Percentiles rank a stretch among this genome's conserved stretches.
phyloP scores from a whole-genome alignment of 192 early-diverging fungal genomes.

The Coemansia interrupta region DNA sequence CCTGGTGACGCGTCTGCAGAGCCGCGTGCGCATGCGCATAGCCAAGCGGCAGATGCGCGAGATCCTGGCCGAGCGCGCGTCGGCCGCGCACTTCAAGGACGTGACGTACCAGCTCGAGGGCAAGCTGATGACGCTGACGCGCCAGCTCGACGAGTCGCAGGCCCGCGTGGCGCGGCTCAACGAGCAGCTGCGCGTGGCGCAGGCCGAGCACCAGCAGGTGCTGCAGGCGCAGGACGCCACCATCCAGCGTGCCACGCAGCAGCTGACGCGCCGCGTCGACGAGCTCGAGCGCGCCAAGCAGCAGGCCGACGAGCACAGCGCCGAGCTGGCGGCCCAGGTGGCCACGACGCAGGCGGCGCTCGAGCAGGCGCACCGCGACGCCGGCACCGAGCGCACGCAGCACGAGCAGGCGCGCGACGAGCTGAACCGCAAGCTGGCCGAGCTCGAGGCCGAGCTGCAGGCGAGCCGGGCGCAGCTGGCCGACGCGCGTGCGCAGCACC shows the following conservation, averaged over 20 bases:
- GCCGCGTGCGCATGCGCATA: constrained; percentile 67
- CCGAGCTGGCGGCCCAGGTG: constrained; percentile 23
- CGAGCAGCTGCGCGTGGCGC: constrained; percentile 44
- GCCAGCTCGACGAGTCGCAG: constrained; percentile 64
- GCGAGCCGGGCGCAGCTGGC: constrained; percentile 27
- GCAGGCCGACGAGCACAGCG: constrained; percentile 25
- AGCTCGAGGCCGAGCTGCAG: constrained; percentile 39
- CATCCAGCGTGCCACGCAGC: constrained; percentile 10
- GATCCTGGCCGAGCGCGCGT: constrained; percentile 80
- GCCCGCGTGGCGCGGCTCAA: constrained; percentile 61
- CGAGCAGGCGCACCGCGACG: constrained; percentile 23
- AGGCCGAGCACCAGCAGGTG: constrained; percentile 18
- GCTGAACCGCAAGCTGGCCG: constrained; percentile 38
- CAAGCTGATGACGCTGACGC: constrained; percentile 94
- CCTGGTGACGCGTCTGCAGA: constrained; percentile 76
- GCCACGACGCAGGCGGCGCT: constrained; percentile 20
- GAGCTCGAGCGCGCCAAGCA: constrained; percentile 28
- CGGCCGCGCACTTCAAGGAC: constrained; percentile 90
- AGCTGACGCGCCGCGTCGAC: constrained; percentile 20
- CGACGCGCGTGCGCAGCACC: constrained; percentile 38
- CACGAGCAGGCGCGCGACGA: constrained; percentile 8
- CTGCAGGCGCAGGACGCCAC: constrained; percentile 16
- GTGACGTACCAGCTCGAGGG: constrained; percentile 89
- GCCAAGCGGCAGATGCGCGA: constrained; percentile 68
- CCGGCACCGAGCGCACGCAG: constrained; percentile 14